Evolutionary conservation across 1,284 basidiomycete species (phyloP), one percentile per base, ranked within the genome.

Genomic region (Rhodotorula sp.): DNA sequence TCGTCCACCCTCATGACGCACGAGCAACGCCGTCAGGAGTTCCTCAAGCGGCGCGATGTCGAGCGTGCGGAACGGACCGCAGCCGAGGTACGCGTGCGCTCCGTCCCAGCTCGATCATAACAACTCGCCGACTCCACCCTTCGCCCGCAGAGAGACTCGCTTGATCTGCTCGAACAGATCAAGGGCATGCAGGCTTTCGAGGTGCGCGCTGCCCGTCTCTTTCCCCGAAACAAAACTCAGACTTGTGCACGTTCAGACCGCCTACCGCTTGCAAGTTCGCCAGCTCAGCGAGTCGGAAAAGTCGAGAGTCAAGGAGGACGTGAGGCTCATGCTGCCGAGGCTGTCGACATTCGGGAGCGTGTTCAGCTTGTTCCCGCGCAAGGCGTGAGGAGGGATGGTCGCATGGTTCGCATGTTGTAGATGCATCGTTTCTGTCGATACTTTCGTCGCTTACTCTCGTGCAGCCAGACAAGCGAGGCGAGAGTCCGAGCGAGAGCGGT

Each of bases 141-240:
- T n/a, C 40, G 24, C 50, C n/a, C 10, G 47, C 62, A 53, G 51
- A 50, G 51, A 18, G 65, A 51, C 59, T 47, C 52, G 24, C 59
- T 54, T 54, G 69, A 56, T 6, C 37, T 56, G 34, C 34, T 40
- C 22, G 18, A 48, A 60, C 68, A 63, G 59, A 37, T 37, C n/a
- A 47, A 26, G 30, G 28, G 59, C 34, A 67, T 60, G 68, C 47
- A n/a, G 51, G 47, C 11, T 30, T 69, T 60, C 55, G 66, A 67
- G 69, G 69, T 47, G 57, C 58, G 60, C 52, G 2, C 6, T 44
- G 54, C n/a, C 11, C n/a, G 20, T 26, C 24, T 26, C 31, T 3
- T 44, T 44, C 40, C 11, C 15, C 40, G 13, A 2, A 15, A 18
- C 11, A 13, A 44, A 13, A 22, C 62, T 57, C n/a, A n/a, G 55